Percentiles rank a stretch among this genome's conserved stretches.
These are phyloP conservation scores for Rhododendron kiyosumense DNA, from an alignment of 148 eudicot species.

Conservation along the genomic window DNA sequence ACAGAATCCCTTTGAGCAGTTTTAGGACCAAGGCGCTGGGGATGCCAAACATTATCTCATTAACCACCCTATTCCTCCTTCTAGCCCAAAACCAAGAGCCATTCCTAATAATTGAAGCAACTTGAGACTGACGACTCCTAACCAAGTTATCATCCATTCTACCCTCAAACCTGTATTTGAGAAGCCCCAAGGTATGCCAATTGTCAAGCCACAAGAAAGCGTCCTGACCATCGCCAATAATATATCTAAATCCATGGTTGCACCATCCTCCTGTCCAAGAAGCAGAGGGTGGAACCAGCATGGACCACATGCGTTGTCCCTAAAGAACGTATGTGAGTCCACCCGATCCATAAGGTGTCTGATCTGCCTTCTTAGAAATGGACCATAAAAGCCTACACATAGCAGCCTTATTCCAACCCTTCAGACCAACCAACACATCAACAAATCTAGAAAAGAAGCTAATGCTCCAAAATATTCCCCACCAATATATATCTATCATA, in stretches of 20 bases:
- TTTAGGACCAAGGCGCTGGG: not conserved
- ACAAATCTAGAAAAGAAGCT: not conserved
- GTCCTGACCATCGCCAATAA: not conserved
- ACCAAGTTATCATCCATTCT: not conserved
- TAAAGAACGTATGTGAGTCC: too few species aligned
- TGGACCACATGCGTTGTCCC: not conserved
- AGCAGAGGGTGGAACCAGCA: not conserved
- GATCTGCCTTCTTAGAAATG: too few species aligned
- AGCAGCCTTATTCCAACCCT: too few species aligned
- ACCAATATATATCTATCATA: not conserved
- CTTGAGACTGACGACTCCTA: not conserved
- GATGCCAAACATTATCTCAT: not conserved
- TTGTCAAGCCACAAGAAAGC: not conserved
- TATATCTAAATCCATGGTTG: too few species aligned
- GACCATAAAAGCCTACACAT: too few species aligned
- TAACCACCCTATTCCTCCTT: not conserved
- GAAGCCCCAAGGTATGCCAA: too few species aligned
- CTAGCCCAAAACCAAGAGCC: not conserved
- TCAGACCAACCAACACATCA: not conserved
- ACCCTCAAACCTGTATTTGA: not conserved
- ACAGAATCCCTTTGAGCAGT: not conserved
- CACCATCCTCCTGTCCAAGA: not conserved
- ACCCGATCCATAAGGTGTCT: too few species aligned
- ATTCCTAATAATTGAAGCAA: not conserved
- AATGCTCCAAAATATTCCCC: too few species aligned